These are phyloP conservation scores for Alternaria sp. DNA, from an alignment of 2,329 filamentous ascomycete species.

Conservation along the genomic window DNA sequence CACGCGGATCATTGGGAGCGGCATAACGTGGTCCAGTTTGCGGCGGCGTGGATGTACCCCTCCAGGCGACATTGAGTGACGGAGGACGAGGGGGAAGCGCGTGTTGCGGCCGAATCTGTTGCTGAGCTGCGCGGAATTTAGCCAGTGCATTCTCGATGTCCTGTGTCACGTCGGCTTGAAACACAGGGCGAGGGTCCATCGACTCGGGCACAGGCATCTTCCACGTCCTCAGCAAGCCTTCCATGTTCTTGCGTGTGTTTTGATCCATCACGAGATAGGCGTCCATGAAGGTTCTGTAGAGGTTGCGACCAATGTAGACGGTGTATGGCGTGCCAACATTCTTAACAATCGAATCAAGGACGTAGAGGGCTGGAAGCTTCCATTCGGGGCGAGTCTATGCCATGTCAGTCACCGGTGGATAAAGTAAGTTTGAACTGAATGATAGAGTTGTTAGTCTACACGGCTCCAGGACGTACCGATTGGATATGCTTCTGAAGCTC, in stretches of 20 bases:
- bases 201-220: conserved; percentile 96
- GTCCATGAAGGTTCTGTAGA: conserved; percentile 96
- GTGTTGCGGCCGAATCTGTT: conserved; percentile 57
- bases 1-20: conserved; percentile 43
- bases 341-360: conserved; percentile 97
- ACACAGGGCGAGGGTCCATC: conserved; percentile 89
- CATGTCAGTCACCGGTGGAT: conserved; percentile 21
- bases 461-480: conserved; percentile 71
- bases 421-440: neutral
- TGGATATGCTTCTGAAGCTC: conserved; percentile 92
- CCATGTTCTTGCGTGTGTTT: conserved; percentile 85
- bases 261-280: conserved; percentile 89
- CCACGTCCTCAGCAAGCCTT: conserved; percentile 98
- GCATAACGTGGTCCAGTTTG: conserved; percentile 43
- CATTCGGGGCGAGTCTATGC: conserved; percentile 84
- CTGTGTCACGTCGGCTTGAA: conserved; percentile 82
- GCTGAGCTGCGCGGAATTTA: conserved; percentile 73
- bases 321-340: conserved; percentile 98
- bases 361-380: conserved; percentile 94
- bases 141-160: conserved; percentile 94
- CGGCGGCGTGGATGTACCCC: conserved; percentile 78
- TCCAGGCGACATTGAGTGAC: conserved; percentile 64
- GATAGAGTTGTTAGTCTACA: neutral
- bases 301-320: conserved; percentile 87
- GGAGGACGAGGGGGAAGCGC: conserved; percentile 46